Base-by-base conservation (phyloP, 2,329 filamentous ascomycete species). In the Phaeophleospora eucalypticola region DNA sequence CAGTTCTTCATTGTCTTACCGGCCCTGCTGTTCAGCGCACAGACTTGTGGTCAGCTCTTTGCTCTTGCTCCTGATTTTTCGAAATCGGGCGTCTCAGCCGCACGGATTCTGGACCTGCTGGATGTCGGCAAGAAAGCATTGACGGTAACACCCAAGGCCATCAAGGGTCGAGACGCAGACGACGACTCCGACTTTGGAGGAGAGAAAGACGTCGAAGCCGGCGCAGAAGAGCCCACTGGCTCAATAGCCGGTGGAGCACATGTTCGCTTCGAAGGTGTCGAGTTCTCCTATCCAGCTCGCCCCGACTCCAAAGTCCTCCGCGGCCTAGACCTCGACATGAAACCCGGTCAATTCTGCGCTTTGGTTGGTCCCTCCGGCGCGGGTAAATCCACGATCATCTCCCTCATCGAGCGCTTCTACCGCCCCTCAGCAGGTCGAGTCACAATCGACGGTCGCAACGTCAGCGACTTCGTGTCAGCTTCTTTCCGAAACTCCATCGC, bases 1-100 rank as follows among this genome's bases (percentile, higher is more conserved):
- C 68, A 80, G 42, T 89, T 89, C 68, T 82, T 89, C 64, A 84
- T 87, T 57, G 83, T 89, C 6, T 73, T 88, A 3, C 75, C 86
- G 4, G 77, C 84, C 3, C 78, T 90, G 57, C 75, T 90, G 1
- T 81, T 89, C 33, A 84, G 82, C 46, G 84, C 86, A 0, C 82
- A 87, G 63, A 73, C 85, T 4, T 87, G 83, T 74, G 83, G 84
- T 8, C 82, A 87, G 58, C 81, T 89, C 65, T 89, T 89, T 62
- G 81, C 81, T 18, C 76, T 89, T 1, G 84, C 85, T 0, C 86
- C 85, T 1, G 86, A 90, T 53, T 76, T 89, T n/a, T 81, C 83
- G 1, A 78, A 80, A 36, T 85, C 86, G 1, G 77, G 76, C 21
- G 72, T 73, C 1, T 82, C 85, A 2, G 79, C 81, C 9, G 76